phyloP scores from a whole-genome alignment of 2,329 filamentous ascomycete genomes.

The Talaromyces verruculosus region DNA sequence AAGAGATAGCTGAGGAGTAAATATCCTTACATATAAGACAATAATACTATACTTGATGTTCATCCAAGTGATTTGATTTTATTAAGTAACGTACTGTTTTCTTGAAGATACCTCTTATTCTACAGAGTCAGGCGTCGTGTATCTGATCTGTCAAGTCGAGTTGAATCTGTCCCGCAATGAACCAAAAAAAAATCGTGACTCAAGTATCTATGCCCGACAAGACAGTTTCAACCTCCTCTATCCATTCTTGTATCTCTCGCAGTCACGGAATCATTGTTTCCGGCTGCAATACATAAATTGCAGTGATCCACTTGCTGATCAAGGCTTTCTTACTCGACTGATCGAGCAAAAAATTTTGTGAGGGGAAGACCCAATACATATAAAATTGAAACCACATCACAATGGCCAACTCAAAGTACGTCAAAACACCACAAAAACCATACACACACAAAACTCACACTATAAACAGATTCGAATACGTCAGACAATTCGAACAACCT shows the following conservation, averaged over 20 bases:
- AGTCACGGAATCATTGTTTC: background rate
- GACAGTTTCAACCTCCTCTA: background rate
- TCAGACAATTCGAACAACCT: constrained; percentile 80
- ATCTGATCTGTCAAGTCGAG: background rate
- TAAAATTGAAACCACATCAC: background rate
- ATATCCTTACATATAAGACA: constrained; percentile 5
- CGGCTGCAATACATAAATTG: background rate
- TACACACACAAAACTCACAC: background rate
- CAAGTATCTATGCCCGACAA: background rate
- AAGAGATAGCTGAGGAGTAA: constrained; percentile 33
- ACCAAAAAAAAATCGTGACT: constrained; percentile 12
- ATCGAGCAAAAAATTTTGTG: background rate
- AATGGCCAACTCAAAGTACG: constrained; percentile 44
- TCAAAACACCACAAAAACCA: background rate
- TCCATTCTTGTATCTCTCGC: background rate
- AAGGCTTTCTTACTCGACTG: background rate
- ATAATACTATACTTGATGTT: background rate
- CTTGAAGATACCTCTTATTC: background rate
- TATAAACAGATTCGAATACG: constrained; percentile 78
- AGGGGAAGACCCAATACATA: constrained; percentile 12
- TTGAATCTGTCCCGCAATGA: background rate
- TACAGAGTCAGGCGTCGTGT: background rate
- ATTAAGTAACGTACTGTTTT: background rate
- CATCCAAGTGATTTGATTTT: background rate
- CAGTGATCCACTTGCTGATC: background rate